Percentiles rank a stretch among this genome's conserved stretches.
Evolutionary conservation across 257 asterid genomes (phyloP).

Genomic region (Solanum paucissectum): DNA sequence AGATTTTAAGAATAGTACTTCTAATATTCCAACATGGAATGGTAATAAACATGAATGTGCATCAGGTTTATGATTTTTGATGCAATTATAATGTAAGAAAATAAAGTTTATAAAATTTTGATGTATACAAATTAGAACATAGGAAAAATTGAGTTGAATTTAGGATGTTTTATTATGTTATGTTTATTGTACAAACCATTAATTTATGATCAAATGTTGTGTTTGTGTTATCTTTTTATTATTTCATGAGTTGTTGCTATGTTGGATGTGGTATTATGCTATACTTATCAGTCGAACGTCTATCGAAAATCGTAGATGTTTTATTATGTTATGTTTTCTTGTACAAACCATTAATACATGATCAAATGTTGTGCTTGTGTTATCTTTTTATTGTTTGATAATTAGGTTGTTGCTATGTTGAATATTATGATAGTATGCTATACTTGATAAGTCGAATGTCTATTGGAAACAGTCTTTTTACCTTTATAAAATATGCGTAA

Average conservation of each 20-base stretch:
- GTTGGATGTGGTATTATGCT: background rate
- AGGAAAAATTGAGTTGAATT: background rate
- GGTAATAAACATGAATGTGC: background rate
- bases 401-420: background rate
- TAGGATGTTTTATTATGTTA: background rate
- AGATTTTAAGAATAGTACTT: background rate
- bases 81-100: background rate
- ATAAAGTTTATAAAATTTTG: background rate
- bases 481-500: background rate
- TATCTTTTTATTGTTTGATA: background rate
- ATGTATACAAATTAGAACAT: background rate
- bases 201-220: background rate
- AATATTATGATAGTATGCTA: background rate
- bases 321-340: background rate
- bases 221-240: background rate
- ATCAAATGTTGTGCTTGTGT: background rate
- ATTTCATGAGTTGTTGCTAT: background rate
- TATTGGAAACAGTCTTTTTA: background rate
- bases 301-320: background rate
- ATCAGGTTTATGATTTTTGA: background rate
- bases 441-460: no score
- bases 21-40: background rate
- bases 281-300: background rate
- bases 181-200: background rate
- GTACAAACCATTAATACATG: background rate